Percentiles rank a stretch among this genome's conserved stretches.
These are phyloP conservation scores for Umbelopsis sp. DNA, from an alignment of 192 early-diverging fungal species.

Conservation along the genomic window DNA sequence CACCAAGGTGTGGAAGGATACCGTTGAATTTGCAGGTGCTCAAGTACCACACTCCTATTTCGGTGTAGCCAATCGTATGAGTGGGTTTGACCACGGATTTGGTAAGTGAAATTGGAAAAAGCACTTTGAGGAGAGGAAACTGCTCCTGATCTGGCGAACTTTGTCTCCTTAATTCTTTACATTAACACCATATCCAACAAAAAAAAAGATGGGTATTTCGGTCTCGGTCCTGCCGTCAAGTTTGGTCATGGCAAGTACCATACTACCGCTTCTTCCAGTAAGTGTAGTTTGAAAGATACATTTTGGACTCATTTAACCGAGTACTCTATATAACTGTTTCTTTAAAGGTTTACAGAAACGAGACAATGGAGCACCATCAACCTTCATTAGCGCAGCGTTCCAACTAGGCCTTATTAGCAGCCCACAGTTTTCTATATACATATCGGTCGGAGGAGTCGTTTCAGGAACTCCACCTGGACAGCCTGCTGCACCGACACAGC, in stretches of 20 bases:
- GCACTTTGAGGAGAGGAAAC: background rate
- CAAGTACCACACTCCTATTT: constrained; percentile 29
- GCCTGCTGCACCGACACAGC: background rate
- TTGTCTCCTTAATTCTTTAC: background rate
- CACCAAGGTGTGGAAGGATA: constrained; percentile 30
- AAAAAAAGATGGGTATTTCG: constrained; percentile 32
- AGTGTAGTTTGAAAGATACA: background rate
- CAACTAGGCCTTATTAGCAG: constrained; percentile 20
- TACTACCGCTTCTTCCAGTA: background rate
- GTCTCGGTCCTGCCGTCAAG: constrained; percentile 32
- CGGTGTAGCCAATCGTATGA: constrained; percentile 37
- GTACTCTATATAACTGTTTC: background rate
- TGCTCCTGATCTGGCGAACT: background rate
- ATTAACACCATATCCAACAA: too few species aligned
- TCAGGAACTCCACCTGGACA: too few species aligned
- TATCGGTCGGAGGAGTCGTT: background rate
- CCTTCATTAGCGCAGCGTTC: background rate
- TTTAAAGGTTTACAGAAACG: background rate
- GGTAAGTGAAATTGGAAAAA: background rate
- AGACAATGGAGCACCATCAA: background rate
- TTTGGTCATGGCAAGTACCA: constrained; percentile 11
- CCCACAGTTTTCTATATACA: constrained; percentile 35
- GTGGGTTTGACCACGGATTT: constrained; percentile 32
- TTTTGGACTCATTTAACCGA: background rate
- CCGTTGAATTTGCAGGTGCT: constrained; percentile 20